Percentiles rank a stretch among this genome's conserved stretches.
These are phyloP conservation scores for Fusarium sp. DNA, from an alignment of 2,329 filamentous ascomycete species.

Conservation along the genomic window DNA sequence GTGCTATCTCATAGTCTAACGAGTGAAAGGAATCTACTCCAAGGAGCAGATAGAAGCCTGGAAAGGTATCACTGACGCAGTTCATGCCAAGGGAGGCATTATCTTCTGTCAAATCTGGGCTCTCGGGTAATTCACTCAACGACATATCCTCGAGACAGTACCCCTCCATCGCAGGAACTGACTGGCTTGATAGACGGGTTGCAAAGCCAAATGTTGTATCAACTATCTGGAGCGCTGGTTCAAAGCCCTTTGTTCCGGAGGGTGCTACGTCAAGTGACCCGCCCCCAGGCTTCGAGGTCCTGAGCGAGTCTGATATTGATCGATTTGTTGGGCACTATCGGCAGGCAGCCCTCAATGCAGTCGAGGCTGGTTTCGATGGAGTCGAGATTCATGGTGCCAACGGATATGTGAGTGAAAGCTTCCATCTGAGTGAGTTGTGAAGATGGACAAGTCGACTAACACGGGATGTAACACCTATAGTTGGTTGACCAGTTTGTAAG, in stretches of 20 bases:
- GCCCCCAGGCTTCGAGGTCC: constrained; percentile 54
- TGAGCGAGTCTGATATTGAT: constrained; percentile 75
- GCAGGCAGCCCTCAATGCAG: constrained; percentile 64
- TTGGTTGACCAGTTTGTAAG: constrained; percentile 68
- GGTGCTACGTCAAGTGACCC: constrained; percentile 21
- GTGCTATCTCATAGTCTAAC: background rate
- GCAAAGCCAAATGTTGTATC: constrained; percentile 36
- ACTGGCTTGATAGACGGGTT: constrained; percentile 27
- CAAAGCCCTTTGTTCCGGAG: constrained; percentile 18
- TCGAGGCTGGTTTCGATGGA: constrained; percentile 76
- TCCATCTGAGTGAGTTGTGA: too few species aligned
- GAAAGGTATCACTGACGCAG: constrained; percentile 70
- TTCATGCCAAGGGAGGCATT: constrained; percentile 71
- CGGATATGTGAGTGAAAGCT: constrained; percentile 62
- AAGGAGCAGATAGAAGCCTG: constrained; percentile 68
- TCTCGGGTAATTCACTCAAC: constrained; percentile 65
- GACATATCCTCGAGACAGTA: constrained; percentile 52
- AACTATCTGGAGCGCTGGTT: constrained; percentile 35
- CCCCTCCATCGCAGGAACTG: background rate
- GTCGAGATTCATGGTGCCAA: constrained; percentile 73
- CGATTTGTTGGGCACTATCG: constrained; percentile 70
- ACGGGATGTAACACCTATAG: constrained; percentile 1
- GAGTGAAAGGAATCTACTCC: constrained; percentile 69
- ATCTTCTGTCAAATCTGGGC: constrained; percentile 75
- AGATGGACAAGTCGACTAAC: constrained; percentile 5